Evolutionary conservation across 768 basidiomycete genomes (phyloP).

Genomic region (Cystofilobasidium bisporidii): DNA sequence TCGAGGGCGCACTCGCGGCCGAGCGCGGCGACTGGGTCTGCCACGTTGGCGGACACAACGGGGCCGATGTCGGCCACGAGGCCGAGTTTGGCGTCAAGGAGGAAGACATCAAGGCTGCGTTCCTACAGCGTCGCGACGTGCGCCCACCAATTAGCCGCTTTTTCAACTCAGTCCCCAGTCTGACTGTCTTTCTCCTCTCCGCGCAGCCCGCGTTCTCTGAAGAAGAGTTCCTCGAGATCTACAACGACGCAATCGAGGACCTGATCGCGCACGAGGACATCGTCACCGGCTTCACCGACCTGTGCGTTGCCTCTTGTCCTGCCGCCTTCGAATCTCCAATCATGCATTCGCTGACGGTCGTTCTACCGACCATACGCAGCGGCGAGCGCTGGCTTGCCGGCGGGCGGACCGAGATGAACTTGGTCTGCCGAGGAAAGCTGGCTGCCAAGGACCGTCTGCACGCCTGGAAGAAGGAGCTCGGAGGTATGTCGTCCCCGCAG

Average conservation of each 20-base stretch:
- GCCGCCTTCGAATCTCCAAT: too few species aligned
- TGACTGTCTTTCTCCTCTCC: neutral
- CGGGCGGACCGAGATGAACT: conserved; percentile 56
- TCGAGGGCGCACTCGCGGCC: conserved; percentile 56
- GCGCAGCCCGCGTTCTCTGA: conserved; percentile 22
- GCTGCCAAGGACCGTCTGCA: conserved; percentile 58
- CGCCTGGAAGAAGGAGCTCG: conserved; percentile 56
- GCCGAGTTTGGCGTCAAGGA: conserved; percentile 65
- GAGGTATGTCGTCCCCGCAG: conserved; percentile 46
- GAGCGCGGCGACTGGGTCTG: conserved; percentile 59
- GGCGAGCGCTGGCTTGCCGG: conserved; percentile 67
- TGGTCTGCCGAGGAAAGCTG: conserved; percentile 58
- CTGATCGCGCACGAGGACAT: conserved; percentile 64
- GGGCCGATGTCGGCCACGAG: conserved; percentile 52
- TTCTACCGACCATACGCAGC: conserved; percentile 44
- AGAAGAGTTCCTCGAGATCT: conserved; percentile 47
- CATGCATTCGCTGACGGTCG: conserved; percentile 16
- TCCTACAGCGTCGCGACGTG: conserved; percentile 28
- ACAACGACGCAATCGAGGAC: conserved; percentile 68
- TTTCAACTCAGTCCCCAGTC: conserved; percentile 23
- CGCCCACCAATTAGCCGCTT: neutral
- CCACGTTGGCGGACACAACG: conserved; percentile 45
- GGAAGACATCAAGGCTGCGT: conserved; percentile 47
- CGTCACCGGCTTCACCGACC: conserved; percentile 53
- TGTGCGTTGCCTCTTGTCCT: conserved; percentile 48